Evolutionary conservation across 2,329 filamentous ascomycete genomes (phyloP).

Genomic region (Mollisiaceae sp.): DNA sequence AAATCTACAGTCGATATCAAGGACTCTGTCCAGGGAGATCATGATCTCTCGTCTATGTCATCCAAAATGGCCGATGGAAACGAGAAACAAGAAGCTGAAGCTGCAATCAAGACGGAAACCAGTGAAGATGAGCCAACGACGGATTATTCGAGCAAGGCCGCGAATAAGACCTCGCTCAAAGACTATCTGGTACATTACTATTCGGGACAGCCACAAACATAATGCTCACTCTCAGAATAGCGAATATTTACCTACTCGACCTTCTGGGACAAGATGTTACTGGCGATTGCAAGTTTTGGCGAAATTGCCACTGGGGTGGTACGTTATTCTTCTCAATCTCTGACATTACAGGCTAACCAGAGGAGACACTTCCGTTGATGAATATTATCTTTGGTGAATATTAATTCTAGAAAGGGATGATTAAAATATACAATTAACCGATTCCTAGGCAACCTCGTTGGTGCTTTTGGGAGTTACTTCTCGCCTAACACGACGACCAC

Average conservation of each 20-base stretch:
- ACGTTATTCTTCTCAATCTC: conserved; percentile 15
- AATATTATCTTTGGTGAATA: conserved; percentile 61
- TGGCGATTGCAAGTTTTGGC: conserved; percentile 30
- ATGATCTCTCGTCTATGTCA: conserved; percentile 7
- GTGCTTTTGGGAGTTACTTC: conserved; percentile 52
- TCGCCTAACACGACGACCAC: conserved; percentile 43
- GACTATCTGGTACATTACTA: conserved; percentile 31
- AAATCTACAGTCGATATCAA: conserved; percentile 8
- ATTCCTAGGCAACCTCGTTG: conserved; percentile 42
- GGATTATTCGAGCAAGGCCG: conserved; percentile 38
- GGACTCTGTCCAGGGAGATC: background rate
- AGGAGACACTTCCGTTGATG: conserved; percentile 60
- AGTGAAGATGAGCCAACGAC: conserved; percentile 18
- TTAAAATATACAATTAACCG: background rate
- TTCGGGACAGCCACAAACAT: too few species aligned
- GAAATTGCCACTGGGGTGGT: conserved; percentile 38
- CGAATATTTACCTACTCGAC: conserved; percentile 40
- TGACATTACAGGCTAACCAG: conserved; percentile 18
- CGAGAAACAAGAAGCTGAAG: background rate
- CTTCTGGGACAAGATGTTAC: conserved; percentile 31
- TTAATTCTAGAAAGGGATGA: background rate
- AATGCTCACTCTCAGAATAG: conserved; percentile 19
- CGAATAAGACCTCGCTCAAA: conserved; percentile 33
- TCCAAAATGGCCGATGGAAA: conserved; percentile 9
- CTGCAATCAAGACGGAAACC: background rate